These are phyloP conservation scores for Antrodiella citrinella DNA, from an alignment of 768 basidiomycete genomes.

Conservation along the genomic window DNA sequence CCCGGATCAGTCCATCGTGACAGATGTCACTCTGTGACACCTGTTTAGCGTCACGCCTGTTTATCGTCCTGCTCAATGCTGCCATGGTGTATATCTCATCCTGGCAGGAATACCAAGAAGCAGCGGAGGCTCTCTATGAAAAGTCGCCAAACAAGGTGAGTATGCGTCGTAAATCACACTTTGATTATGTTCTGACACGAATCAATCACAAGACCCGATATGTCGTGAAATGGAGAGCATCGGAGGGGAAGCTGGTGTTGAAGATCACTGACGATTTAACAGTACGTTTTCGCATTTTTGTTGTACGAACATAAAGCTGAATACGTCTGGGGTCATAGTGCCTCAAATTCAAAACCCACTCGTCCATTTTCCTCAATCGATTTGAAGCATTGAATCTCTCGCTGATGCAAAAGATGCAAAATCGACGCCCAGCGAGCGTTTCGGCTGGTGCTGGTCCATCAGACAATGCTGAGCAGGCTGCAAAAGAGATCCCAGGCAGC, in stretches of 20 bases:
- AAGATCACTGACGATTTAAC: slow-evolving; percentile 90
- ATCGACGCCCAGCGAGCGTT: slow-evolving; percentile 25
- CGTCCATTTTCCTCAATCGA: slow-evolving; percentile 91
- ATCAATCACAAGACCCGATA: slow-evolving; percentile 62
- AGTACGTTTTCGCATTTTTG: no score
- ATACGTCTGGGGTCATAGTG: slow-evolving; percentile 44
- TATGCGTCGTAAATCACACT: no score
- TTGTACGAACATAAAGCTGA: background rate
- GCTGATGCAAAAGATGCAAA: slow-evolving; percentile 83
- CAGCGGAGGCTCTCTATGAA: slow-evolving; percentile 77
- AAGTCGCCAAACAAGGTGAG: slow-evolving; percentile 72
- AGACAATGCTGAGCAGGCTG: slow-evolving; percentile 3
- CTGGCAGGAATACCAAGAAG: slow-evolving; percentile 88
- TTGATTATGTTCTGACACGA: background rate
- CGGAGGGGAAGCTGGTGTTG: slow-evolving; percentile 80
- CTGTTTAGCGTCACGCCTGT: no score
- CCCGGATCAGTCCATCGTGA: no score
- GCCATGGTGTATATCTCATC: slow-evolving; percentile 84
- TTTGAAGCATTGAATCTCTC: slow-evolving; percentile 88
- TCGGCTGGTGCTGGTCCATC: slow-evolving; percentile 7
- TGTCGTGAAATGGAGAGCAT: slow-evolving; percentile 84
- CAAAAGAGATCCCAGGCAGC: slow-evolving; percentile 3
- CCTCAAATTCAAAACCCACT: slow-evolving; percentile 93
- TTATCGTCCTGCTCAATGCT: no score
- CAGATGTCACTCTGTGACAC: no score